Evolutionary conservation across 805 yeast species (phyloP).

Genomic region (Starmerella kuoi): DNA sequence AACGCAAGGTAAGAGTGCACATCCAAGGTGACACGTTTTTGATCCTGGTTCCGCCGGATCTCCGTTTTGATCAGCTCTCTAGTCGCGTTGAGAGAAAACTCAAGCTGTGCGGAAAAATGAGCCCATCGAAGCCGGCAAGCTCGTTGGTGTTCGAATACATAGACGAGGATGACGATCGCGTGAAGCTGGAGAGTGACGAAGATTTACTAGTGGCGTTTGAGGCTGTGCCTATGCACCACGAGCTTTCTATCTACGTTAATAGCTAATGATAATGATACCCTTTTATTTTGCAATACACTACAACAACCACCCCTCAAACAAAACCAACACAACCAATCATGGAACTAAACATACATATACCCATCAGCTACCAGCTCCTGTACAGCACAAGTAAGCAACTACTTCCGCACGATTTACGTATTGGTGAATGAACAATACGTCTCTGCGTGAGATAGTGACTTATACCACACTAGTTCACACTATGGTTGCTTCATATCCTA

Average conservation of each 20-base stretch:
- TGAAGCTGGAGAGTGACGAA: conserved; percentile 70
- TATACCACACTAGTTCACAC: too few species aligned
- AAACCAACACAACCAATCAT: neutral
- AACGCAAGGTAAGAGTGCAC: conserved; percentile 29
- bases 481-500: too few species aligned
- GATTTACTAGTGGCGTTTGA: conserved; percentile 79
- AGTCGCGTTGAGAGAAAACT: conserved; percentile 48
- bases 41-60: conserved; percentile 45
- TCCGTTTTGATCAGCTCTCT: conserved; percentile 41
- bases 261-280: neutral
- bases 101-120: conserved; percentile 38
- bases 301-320: too few species aligned
- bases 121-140: conserved; percentile 23
- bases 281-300: too few species aligned
- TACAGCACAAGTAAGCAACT: too few species aligned
- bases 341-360: too few species aligned
- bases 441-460: too few species aligned
- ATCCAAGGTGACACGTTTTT: conserved; percentile 40
- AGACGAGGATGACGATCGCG: conserved; percentile 94
- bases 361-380: too few species aligned
- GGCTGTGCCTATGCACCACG: conserved; percentile 14
- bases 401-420: too few species aligned
- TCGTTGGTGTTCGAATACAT: conserved; percentile 56
- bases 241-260: conserved; percentile 16
- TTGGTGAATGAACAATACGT: too few species aligned